Evolutionary conservation across 2,329 filamentous ascomycete genomes (phyloP), one percentile per base, ranked within the genome.

Genomic region (Graphiopsis chlorocephala): DNA sequence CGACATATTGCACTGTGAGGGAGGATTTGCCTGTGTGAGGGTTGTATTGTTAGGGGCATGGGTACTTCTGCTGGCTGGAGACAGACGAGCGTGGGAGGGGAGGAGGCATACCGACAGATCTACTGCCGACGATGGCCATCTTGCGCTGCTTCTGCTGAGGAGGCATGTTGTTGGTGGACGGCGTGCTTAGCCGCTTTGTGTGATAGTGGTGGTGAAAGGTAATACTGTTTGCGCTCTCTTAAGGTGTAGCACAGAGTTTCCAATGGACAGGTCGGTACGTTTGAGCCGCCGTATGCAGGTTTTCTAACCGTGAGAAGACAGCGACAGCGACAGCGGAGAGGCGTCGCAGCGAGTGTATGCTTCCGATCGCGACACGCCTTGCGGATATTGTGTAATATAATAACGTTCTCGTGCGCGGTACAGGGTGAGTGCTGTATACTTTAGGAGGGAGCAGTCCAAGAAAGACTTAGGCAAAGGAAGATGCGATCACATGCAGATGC

Each of bases 1-100:
- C 95, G 75, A 97, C 94, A 76, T 95, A 98, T 76, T 94, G 94
- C 56, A 98, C 95, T 14, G 95, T 96, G 70, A 99, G 88, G 63
- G 94, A 98, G 25, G 93, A 97, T 84, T 99, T 99, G 79, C 95
- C 95, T 98, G 73, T 53, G 50, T 25, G 66, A 67, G 33, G 63
- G 63, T 63, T 61, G 61, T 47, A 33, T 64, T 61, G 63, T 48
- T 50, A 59, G 64, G 45, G 23, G 45, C 38, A 35, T 65, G 48
- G 58, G 47, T 31, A 17, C 58, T 33, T 48, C 33, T 45, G 63
- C 26, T 14, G 31, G 31, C 29, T 29, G 35, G 42, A 50, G 23
- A 35, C 50, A 17, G 45, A 26, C 15, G 28, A 35, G n/a, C 48
- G 42, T 52, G 80, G 15, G 26, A 26, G 42, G 45, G 17, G 17